Conservation (phyloP, 2,329 filamentous ascomycete species). For the Grosmannia huntii region DNA sequence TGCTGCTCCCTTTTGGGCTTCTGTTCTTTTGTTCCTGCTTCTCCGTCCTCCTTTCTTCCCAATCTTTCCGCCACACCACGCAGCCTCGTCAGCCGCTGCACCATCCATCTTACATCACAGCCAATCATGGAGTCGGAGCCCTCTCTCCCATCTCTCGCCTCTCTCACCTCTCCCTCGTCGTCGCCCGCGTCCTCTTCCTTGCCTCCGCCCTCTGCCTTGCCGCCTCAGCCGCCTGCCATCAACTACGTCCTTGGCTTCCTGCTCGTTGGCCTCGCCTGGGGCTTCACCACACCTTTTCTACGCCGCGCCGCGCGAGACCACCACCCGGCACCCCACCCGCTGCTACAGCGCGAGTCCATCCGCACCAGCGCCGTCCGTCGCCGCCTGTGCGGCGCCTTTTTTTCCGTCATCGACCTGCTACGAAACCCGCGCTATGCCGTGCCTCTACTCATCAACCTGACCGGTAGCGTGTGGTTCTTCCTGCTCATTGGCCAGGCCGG, state of each 20-base stretch:
- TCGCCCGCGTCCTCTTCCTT: neutral
- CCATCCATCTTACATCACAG: no score
- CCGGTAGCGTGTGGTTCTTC: constrained; percentile 95
- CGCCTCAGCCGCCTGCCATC: constrained; percentile 30
- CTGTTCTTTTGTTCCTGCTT: neutral
- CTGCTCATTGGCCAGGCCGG: constrained; percentile 83
- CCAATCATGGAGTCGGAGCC: neutral
- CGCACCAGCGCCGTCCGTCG: constrained; percentile 46
- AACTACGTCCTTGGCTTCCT: constrained; percentile 85
- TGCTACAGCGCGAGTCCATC: constrained; percentile 38
- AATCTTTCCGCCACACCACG: neutral
- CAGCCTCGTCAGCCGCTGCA: neutral
- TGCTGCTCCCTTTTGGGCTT: neutral
- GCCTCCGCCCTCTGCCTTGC: neutral
- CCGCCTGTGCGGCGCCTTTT: constrained; percentile 53
- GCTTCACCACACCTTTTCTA: constrained; percentile 86
- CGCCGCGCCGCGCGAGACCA: constrained; percentile 70
- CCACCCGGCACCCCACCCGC: constrained; percentile 45
- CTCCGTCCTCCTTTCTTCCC: no score
- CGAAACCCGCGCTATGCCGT: constrained; percentile 73
- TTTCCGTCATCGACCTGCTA: constrained; percentile 66
- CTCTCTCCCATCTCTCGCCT: neutral
- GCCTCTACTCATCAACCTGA: constrained; percentile 76
- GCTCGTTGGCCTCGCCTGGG: constrained; percentile 85
- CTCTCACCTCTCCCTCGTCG: neutral